phyloP scores from a whole-genome alignment of 805 yeast genomes.

The Candida sakaeoensis region DNA sequence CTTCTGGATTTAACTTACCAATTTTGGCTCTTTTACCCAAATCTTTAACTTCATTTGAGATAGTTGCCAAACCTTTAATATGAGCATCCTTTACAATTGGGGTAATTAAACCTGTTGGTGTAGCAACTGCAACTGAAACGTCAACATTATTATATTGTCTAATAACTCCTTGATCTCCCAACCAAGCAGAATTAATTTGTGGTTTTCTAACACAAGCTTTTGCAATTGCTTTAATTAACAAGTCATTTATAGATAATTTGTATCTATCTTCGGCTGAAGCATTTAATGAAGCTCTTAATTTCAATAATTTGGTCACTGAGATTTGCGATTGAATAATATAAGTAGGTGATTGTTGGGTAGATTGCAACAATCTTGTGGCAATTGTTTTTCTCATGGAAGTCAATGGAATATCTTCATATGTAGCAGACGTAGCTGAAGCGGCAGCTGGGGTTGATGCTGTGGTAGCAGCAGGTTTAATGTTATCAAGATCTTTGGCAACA shows the following conservation, averaged over 20 bases:
- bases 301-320: constrained; percentile 84
- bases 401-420: constrained; percentile 80
- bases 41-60: constrained; percentile 83
- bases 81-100: constrained; percentile 92
- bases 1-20: constrained; percentile 90
- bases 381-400: constrained; percentile 92
- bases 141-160: constrained; percentile 91
- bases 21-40: constrained; percentile 95
- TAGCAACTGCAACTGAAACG: constrained; percentile 97
- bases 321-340: constrained; percentile 87
- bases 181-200: constrained; percentile 90
- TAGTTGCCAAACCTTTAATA: constrained; percentile 76
- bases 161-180: constrained; percentile 82
- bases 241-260: constrained; percentile 90
- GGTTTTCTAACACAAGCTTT: constrained; percentile 89
- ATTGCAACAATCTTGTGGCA: constrained; percentile 80
- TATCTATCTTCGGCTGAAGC: constrained; percentile 80
- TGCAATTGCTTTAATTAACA: constrained; percentile 91
- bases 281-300: constrained; percentile 87
- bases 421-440: constrained; percentile 44
- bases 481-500: constrained; percentile 85
- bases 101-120: constrained; percentile 95
- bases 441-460: constrained; percentile 38
- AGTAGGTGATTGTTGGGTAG: constrained; percentile 85
- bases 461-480: constrained; percentile 48